These are phyloP conservation scores for Aspergillus indologenus DNA, from an alignment of 495 filamentous ascomycete genomes.

Conservation along the genomic window DNA sequence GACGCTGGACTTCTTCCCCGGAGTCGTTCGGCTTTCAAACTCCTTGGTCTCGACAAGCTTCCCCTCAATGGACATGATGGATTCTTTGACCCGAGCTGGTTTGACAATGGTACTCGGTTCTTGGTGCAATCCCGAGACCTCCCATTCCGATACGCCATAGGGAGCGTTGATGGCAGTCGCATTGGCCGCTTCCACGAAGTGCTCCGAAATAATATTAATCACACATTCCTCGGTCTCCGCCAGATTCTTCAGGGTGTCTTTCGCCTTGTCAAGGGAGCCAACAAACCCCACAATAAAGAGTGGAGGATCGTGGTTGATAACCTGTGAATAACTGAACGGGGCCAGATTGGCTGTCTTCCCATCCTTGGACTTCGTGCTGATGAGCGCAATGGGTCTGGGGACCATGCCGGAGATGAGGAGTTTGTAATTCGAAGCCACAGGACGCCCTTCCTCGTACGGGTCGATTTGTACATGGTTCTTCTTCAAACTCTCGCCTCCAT, in stretches of 20 bases:
- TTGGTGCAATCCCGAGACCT: slow-evolving; percentile 70
- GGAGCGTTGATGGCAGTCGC: slow-evolving; percentile 73
- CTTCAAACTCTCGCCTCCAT: slow-evolving; percentile 50
- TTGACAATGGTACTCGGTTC: slow-evolving; percentile 64
- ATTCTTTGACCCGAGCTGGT: slow-evolving; percentile 73
- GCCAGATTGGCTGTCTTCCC: slow-evolving; percentile 70
- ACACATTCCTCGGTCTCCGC: slow-evolving; percentile 65
- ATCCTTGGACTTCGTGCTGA: slow-evolving; percentile 58
- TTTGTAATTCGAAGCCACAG: slow-evolving; percentile 79
- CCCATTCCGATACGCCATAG: slow-evolving; percentile 78
- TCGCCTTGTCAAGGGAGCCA: slow-evolving; percentile 50
- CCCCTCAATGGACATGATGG: slow-evolving; percentile 76
- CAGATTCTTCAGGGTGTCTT: slow-evolving; percentile 78
- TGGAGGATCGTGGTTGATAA: slow-evolving; percentile 87
- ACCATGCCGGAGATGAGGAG: slow-evolving; percentile 84
- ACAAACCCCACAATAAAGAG: slow-evolving; percentile 78
- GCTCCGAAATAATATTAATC: slow-evolving; percentile 84
- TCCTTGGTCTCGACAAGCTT: slow-evolving; percentile 71
- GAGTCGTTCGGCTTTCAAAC: slow-evolving; percentile 64
- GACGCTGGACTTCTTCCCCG: slow-evolving; percentile 70
- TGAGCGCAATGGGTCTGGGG: slow-evolving; percentile 71
- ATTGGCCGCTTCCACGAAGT: slow-evolving; percentile 87
- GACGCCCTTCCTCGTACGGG: slow-evolving; percentile 70
- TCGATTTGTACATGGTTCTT: slow-evolving; percentile 75
- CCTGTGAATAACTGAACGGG: slow-evolving; percentile 79